Evolutionary conservation across 495 filamentous ascomycete genomes (phyloP).

Genomic region (Collariella sp.): DNA sequence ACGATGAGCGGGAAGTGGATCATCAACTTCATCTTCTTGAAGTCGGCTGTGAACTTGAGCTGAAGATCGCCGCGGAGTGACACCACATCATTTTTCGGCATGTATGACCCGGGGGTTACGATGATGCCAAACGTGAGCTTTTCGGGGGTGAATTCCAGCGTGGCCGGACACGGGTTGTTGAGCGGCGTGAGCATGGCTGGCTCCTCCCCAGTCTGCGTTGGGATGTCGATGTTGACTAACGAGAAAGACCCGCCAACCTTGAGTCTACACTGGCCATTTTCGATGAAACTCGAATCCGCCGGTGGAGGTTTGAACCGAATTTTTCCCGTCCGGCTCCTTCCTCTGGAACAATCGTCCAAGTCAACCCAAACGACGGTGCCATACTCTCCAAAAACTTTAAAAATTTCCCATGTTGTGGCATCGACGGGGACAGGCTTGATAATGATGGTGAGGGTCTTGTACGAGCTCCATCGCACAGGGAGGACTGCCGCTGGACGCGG

Average conservation of each 20-base stretch:
- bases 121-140: slow-evolving; percentile 49
- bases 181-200: slow-evolving; percentile 17
- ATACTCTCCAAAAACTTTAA: slow-evolving; percentile 16
- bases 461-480: slow-evolving; percentile 21
- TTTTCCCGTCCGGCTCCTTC: slow-evolving; percentile 13
- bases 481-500: slow-evolving; percentile 3
- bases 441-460: slow-evolving; percentile 17
- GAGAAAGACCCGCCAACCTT: neutral
- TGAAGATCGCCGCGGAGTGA: neutral
- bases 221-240: slow-evolving; percentile 9
- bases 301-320: slow-evolving; percentile 36
- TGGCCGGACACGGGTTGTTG: slow-evolving; percentile 23
- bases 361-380: slow-evolving; percentile 31
- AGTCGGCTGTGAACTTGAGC: slow-evolving; percentile 35
- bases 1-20: slow-evolving; percentile 26
- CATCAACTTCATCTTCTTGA: slow-evolving; percentile 34
- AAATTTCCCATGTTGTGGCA: slow-evolving; percentile 23
- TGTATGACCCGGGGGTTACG: slow-evolving; percentile 37
- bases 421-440: slow-evolving; percentile 19
- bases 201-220: neutral
- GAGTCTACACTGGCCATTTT: slow-evolving; percentile 9
- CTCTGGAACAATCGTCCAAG: slow-evolving; percentile 19
- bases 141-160: slow-evolving; percentile 23
- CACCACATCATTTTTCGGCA: slow-evolving; percentile 36
- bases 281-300: slow-evolving; percentile 13